These are phyloP conservation scores for Cytospora paraplurivora DNA, from an alignment of 2,329 filamentous ascomycete genomes.

Conservation along the genomic window DNA sequence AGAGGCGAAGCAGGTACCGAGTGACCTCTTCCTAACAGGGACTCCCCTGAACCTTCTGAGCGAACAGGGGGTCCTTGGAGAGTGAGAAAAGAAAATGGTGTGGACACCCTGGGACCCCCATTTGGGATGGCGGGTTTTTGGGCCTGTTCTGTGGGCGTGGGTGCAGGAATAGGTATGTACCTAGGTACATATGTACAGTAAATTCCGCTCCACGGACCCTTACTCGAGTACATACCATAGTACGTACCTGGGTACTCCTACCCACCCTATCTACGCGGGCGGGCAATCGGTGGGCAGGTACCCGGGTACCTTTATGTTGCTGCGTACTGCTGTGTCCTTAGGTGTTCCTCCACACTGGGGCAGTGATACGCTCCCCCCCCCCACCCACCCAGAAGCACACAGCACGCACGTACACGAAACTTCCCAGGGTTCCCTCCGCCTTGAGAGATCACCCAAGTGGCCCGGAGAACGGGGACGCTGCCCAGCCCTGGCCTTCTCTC, in stretches of 20 bases:
- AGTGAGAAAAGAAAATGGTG: background rate
- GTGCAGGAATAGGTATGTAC: background rate
- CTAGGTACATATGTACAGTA: background rate
- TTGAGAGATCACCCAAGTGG: background rate
- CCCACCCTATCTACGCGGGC: background rate
- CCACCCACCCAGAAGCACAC: too few relatives aligned
- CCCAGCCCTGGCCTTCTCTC: background rate
- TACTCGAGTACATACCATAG: background rate
- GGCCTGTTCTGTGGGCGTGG: background rate
- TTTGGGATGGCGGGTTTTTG: background rate
- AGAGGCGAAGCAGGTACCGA: conserved; percentile 20
- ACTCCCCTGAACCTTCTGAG: background rate
- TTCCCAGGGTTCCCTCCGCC: background rate
- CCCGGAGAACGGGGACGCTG: background rate
- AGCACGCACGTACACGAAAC: background rate
- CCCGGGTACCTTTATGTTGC: background rate
- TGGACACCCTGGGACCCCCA: background rate
- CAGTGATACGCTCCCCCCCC: background rate
- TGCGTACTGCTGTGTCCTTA: background rate
- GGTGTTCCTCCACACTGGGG: background rate
- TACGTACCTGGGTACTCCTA: background rate
- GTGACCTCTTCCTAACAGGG: background rate
- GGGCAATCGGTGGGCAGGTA: background rate
- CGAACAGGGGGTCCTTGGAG: background rate
- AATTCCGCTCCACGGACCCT: background rate